Evolutionary conservation across 768 basidiomycete species (phyloP).

Genomic region (Calocybe cyanea): DNA sequence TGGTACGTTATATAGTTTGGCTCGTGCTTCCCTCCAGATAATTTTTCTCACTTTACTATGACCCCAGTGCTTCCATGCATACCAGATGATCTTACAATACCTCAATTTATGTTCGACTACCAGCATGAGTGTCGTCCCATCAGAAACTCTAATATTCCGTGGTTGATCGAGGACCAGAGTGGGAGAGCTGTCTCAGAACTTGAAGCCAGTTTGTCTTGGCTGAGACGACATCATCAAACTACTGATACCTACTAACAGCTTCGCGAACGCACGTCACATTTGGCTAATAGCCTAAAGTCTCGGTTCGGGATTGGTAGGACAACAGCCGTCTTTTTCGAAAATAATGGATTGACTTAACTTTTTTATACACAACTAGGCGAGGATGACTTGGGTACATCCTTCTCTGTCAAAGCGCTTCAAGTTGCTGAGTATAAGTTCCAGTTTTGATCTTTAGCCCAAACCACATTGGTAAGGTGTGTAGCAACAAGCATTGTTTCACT

Average conservation of each 20-base stretch:
- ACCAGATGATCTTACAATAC: constrained; percentile 48
- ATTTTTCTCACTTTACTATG: too few relatives aligned
- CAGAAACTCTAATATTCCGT: constrained; percentile 29
- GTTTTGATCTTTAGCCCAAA: constrained; percentile 67
- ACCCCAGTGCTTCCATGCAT: constrained; percentile 30
- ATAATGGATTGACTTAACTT: neutral
- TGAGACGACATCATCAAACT: too few relatives aligned
- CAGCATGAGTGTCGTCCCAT: constrained; percentile 38
- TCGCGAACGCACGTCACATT: constrained; percentile 39
- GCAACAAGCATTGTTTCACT: neutral
- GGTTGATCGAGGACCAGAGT: constrained; percentile 49
- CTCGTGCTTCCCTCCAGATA: too few relatives aligned
- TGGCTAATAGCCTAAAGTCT: constrained; percentile 43
- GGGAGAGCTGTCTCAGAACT: constrained; percentile 34
- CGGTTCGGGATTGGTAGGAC: constrained; percentile 39
- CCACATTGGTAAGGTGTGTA: constrained; percentile 47
- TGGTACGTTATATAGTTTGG: too few relatives aligned
- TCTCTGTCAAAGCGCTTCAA: neutral
- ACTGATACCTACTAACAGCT: constrained; percentile 32
- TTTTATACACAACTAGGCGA: constrained; percentile 29
- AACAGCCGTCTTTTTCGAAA: neutral
- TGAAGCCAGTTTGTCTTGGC: constrained; percentile 39
- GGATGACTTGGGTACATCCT: constrained; percentile 46
- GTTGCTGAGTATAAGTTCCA: too few relatives aligned
- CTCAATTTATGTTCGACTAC: constrained; percentile 50